A percentile compares a stretch with the other conserved stretches of the same genome.
phyloP scores from a whole-genome alignment of 2,329 filamentous ascomycete species.

The Mollisiaceae sp. region DNA sequence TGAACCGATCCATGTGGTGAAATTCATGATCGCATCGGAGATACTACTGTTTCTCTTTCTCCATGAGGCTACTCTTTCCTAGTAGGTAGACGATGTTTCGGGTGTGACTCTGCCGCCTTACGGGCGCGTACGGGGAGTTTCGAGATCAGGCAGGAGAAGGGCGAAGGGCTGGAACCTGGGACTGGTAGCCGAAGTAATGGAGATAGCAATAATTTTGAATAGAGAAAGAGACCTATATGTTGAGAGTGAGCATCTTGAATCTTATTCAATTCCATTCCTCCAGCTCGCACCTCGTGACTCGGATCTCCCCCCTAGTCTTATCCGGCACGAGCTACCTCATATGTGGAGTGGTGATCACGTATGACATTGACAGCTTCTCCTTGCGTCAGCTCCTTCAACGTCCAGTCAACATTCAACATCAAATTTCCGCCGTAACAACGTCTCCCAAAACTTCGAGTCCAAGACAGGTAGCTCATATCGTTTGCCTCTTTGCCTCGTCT shows the following conservation, averaged over 20 bases:
- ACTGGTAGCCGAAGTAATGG: neutral
- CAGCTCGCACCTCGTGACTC: conserved; percentile 16
- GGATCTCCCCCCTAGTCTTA: conserved; percentile 13
- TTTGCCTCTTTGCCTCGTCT: conserved; percentile 11
- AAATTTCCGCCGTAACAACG: neutral
- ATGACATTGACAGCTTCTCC: neutral
- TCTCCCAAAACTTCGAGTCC: neutral
- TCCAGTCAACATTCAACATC: neutral
- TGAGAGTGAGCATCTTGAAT: conserved; percentile 2
- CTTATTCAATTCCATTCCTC: neutral
- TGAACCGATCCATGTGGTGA: too few relatives aligned
- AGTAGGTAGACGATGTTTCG: conserved; percentile 5
- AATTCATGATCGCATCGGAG: too few relatives aligned
- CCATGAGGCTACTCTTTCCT: neutral
- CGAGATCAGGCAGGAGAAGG: neutral
- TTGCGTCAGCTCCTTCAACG: conserved; percentile 6
- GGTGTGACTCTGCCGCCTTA: conserved; percentile 4
- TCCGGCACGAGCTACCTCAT: conserved; percentile 11
- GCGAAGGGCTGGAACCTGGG: neutral
- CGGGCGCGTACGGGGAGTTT: conserved; percentile 3
- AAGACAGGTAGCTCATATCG: neutral
- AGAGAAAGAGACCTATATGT: neutral
- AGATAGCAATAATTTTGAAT: neutral
- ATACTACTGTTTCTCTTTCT: too few relatives aligned
- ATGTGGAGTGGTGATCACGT: neutral